phyloP scores from a whole-genome alignment of 768 basidiomycete genomes.

The Lanmaoa pseudosensibilis region DNA sequence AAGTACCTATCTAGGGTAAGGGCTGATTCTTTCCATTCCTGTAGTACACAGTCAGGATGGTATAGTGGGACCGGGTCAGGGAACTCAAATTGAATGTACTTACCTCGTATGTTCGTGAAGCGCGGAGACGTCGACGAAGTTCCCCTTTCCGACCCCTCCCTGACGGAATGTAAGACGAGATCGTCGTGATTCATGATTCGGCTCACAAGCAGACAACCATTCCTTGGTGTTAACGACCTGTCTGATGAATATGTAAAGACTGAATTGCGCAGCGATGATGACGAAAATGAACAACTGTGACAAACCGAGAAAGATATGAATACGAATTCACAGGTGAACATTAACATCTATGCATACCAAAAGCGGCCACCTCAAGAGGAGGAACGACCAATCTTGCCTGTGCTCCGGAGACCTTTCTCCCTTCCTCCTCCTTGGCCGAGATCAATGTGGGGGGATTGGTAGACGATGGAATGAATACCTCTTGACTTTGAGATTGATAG shows the following conservation, averaged over 20 bases:
- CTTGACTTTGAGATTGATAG: conserved; percentile 81
- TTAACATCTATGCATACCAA: conserved; percentile 48
- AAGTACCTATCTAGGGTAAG: conserved; percentile 76
- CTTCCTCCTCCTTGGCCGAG: conserved; percentile 37
- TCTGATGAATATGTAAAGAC: conserved; percentile 81
- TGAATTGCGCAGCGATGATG: conserved; percentile 83
- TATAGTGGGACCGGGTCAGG: neutral
- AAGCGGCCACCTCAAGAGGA: conserved; percentile 84
- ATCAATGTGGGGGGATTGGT: conserved; percentile 1
- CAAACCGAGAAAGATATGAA: conserved; percentile 6
- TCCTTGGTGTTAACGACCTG: conserved; percentile 96
- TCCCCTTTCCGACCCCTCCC: conserved; percentile 85
- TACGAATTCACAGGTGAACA: neutral
- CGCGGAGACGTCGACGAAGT: conserved; percentile 72
- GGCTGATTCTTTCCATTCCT: conserved; percentile 91
- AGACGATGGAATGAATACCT: conserved; percentile 42
- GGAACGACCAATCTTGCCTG: conserved; percentile 71
- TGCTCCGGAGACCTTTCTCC: conserved; percentile 37
- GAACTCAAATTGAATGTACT: conserved; percentile 6
- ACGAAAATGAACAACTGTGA: conserved; percentile 77
- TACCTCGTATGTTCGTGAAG: conserved; percentile 72
- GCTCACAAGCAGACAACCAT: conserved; percentile 83
- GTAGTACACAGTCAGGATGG: neutral
- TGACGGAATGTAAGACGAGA: conserved; percentile 29
- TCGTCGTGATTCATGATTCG: neutral